These are phyloP conservation scores for Solanum raphanifolium DNA, from an alignment of 257 asterid species.

Conservation along the genomic window DNA sequence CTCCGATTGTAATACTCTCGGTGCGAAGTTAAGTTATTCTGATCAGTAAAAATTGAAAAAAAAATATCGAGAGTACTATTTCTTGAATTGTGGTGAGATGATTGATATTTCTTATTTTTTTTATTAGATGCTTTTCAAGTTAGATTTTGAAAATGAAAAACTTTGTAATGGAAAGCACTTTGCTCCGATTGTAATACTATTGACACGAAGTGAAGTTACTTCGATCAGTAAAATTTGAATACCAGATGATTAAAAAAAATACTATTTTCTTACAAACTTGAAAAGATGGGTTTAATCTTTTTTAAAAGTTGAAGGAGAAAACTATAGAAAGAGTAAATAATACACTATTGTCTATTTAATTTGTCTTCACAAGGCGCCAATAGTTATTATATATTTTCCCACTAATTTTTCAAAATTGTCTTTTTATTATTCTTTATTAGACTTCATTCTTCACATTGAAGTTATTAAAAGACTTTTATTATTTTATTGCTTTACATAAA, in stretches of 20 bases:
- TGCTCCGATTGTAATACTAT: neutral
- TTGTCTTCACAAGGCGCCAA: neutral
- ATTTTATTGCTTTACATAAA: neutral
- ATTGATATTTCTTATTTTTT: neutral
- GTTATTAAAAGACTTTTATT: neutral
- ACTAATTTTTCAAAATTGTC: neutral
- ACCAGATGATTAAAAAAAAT: too few relatives aligned
- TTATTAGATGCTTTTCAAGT: neutral
- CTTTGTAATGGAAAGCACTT: too few relatives aligned
- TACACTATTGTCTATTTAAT: neutral
- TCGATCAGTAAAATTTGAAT: too few relatives aligned
- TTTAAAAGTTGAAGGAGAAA: neutral
- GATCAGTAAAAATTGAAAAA: too few relatives aligned
- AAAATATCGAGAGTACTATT: neutral
- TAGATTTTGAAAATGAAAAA: neutral
- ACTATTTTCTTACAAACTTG: too few relatives aligned
- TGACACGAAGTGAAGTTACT: neutral
- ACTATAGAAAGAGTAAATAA: neutral
- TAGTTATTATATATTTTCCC: neutral
- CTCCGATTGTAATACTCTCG: too few relatives aligned
- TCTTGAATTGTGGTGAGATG: neutral
- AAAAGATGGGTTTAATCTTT: too few relatives aligned
- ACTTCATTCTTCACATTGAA: neutral
- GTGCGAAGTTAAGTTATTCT: fast-evolving
- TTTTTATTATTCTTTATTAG: neutral